Evolutionary conservation across 169 alveolate genomes (phyloP).

Genomic region (Theileria orientalis): DNA sequence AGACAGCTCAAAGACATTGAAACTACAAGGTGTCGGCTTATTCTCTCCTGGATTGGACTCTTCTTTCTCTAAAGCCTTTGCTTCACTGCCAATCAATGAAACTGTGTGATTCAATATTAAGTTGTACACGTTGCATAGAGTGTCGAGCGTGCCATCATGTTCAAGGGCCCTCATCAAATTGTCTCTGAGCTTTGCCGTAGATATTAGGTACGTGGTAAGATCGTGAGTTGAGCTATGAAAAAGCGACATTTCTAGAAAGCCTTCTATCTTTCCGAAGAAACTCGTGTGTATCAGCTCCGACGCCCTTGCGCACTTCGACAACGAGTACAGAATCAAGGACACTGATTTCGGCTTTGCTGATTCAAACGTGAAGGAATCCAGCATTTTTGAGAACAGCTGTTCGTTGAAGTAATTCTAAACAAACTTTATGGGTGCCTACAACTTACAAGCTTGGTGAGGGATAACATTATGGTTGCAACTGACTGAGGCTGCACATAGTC

Average conservation of each 20-base stretch:
- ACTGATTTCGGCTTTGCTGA: slow-evolving; percentile 40
- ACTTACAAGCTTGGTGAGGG: slow-evolving; percentile 52
- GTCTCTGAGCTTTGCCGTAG: not conserved
- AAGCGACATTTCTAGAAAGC: not conserved
- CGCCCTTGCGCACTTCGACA: slow-evolving; percentile 20
- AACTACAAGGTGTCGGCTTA: not conserved
- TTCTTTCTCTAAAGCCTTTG: not conserved
- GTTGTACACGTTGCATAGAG: not conserved
- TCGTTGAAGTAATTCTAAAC: slow-evolving; percentile 2
- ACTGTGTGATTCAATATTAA: not conserved
- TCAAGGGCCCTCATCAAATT: not conserved
- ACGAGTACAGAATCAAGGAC: slow-evolving; percentile 36
- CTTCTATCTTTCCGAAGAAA: slow-evolving; percentile 9
- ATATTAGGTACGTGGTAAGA: slow-evolving; percentile 2
- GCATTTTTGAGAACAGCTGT: not conserved
- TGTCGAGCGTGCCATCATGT: not conserved
- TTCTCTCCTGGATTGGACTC: not conserved
- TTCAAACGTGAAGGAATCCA: slow-evolving; percentile 16
- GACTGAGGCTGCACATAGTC: slow-evolving; percentile 43
- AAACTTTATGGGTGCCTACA: not conserved
- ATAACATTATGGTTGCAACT: slow-evolving; percentile 35
- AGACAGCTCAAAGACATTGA: slow-evolving; percentile 25
- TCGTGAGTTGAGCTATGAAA: not conserved
- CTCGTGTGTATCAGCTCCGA: not conserved
- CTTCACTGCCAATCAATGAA: not conserved